These are phyloP conservation scores for Fusarium humuli DNA, from an alignment of 2,329 filamentous ascomycete genomes.

Conservation along the genomic window DNA sequence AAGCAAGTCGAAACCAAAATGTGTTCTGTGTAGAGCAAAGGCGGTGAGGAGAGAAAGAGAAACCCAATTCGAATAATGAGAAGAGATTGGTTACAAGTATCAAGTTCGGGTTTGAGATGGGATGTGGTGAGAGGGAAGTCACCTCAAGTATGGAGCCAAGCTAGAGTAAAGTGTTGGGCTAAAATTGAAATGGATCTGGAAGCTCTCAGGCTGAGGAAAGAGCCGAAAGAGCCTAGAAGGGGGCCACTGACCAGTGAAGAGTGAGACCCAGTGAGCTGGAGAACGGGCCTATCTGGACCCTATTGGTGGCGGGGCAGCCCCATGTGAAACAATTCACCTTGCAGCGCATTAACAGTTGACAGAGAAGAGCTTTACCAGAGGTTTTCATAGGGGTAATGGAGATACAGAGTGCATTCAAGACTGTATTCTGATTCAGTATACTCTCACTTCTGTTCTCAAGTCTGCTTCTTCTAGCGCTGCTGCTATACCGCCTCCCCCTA, in stretches of 20 bases:
- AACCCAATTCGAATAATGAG: background rate
- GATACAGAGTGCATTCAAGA: background rate
- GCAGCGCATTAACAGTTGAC: slow-evolving; percentile 16
- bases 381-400: background rate
- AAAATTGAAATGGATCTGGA: slow-evolving; percentile 43
- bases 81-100: slow-evolving; percentile 30
- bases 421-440: background rate
- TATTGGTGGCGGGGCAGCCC: slow-evolving; percentile 29
- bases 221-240: slow-evolving; percentile 23
- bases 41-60: slow-evolving; percentile 15
- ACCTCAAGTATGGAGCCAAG: background rate
- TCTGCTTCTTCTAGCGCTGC: background rate
- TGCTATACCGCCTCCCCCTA: background rate
- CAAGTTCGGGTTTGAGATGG: slow-evolving; percentile 24
- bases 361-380: background rate
- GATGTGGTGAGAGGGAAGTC: slow-evolving; percentile 25
- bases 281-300: slow-evolving; percentile 17
- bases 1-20: background rate
- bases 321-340: slow-evolving; percentile 32
- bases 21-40: slow-evolving; percentile 6
- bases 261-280: slow-evolving; percentile 22
- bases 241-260: background rate
- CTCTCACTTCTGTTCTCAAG: background rate
- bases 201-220: slow-evolving; percentile 40
- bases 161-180: slow-evolving; percentile 36